A percentile compares a stretch with the other conserved stretches of the same genome.
These are phyloP conservation scores for Haplographium delicatum DNA, from an alignment of 495 filamentous ascomycete genomes.

Conservation along the genomic window DNA sequence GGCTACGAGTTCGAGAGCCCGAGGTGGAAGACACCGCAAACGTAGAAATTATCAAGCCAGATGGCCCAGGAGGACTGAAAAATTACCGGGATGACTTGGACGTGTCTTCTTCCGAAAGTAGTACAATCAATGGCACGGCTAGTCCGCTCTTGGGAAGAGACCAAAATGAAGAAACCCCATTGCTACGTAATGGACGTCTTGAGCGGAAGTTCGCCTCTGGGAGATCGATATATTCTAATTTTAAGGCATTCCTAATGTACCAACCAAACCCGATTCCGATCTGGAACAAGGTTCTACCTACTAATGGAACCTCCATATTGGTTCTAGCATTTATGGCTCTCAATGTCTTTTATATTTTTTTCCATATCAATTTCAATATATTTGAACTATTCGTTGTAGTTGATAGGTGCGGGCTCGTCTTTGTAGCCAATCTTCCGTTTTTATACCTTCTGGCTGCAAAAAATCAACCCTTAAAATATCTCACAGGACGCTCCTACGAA, in stretches of 20 bases:
- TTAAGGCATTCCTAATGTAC: constrained; percentile 28
- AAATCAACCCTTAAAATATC: constrained; percentile 51
- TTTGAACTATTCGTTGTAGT: constrained; percentile 48
- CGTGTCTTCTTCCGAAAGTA: constrained; percentile 17
- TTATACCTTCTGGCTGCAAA: constrained; percentile 60
- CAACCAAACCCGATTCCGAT: constrained; percentile 50
- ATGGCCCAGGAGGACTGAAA: neutral
- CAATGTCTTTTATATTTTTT: constrained; percentile 52
- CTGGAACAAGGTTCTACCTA: constrained; percentile 47
- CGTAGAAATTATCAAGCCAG: neutral
- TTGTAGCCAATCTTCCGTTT: constrained; percentile 54
- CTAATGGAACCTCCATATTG: constrained; percentile 46
- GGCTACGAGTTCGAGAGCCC: neutral
- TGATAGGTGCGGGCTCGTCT: constrained; percentile 48
- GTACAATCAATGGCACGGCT: constrained; percentile 10
- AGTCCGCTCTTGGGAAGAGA: constrained; percentile 6
- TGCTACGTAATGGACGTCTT: constrained; percentile 1
- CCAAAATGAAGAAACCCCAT: constrained; percentile 16
- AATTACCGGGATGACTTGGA: constrained; percentile 1
- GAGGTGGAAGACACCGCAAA: too few relatives aligned
- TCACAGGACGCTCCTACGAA: constrained; percentile 61
- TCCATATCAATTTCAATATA: constrained; percentile 37
- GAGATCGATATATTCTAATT: neutral
- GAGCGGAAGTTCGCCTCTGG: neutral
- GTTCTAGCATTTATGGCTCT: constrained; percentile 44